Conservation (phyloP, 495 filamentous ascomycete species). For the Aspergillus campestris region DNA sequence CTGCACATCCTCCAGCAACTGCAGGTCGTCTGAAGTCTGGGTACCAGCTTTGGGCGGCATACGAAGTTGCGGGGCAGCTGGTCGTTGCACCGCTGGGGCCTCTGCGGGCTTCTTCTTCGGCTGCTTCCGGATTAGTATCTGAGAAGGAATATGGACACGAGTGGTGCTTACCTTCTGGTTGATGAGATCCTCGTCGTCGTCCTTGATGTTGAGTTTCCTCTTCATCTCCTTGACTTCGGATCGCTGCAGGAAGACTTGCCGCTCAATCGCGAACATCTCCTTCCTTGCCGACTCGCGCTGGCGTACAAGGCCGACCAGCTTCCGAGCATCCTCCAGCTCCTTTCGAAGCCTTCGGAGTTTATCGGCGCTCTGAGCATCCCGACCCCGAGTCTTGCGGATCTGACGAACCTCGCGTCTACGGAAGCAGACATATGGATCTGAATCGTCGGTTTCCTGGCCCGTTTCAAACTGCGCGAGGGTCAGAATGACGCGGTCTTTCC, state of each 20-base stretch:
- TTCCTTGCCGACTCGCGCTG: conserved; percentile 70
- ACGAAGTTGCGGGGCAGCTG: conserved; percentile 51
- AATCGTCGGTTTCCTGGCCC: conserved; percentile 85
- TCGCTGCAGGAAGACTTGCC: conserved; percentile 71
- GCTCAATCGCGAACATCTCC: conserved; percentile 66
- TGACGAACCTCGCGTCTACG: conserved; percentile 90
- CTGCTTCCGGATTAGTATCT: conserved; percentile 39
- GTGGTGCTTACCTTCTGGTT: conserved; percentile 69
- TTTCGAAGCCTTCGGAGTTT: conserved; percentile 87
- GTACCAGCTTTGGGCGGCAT: conserved; percentile 60
- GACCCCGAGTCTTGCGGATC: conserved; percentile 85
- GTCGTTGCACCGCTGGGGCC: conserved; percentile 44
- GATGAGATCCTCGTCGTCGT: conserved; percentile 89
- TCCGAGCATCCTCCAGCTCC: conserved; percentile 83
- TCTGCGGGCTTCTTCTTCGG: conserved; percentile 63
- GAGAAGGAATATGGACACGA: conserved; percentile 1
- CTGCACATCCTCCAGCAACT: conserved; percentile 62
- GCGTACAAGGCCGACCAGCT: conserved; percentile 66
- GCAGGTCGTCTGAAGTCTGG: conserved; percentile 63
- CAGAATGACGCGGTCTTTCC: conserved; percentile 17
- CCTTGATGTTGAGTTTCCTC: conserved; percentile 79
- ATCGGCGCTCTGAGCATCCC: conserved; percentile 88
- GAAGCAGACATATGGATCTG: conserved; percentile 97
- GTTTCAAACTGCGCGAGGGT: conserved; percentile 61
- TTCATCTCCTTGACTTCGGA: conserved; percentile 76